Conservation (phyloP, 1,139 yeast species). For the Sporopachydermia cereana region DNA sequence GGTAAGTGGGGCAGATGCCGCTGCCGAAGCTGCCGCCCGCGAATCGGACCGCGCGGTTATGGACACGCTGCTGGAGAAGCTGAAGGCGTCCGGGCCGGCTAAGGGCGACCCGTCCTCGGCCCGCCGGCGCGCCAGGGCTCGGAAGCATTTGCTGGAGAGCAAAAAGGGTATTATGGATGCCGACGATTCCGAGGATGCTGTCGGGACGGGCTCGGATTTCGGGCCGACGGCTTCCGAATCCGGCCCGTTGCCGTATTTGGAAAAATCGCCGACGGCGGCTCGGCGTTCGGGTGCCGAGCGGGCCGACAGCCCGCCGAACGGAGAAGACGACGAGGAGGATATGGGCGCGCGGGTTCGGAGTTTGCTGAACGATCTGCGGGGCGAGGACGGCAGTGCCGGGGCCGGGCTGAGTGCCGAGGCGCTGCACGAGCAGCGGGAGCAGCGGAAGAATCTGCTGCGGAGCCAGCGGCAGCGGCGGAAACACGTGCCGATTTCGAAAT, state of each 20-base stretch:
- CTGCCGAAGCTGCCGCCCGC: slow-evolving; percentile 14
- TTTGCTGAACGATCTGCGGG: slow-evolving; percentile 45
- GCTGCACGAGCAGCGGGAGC: not conserved
- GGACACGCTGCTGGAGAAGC: slow-evolving; percentile 60
- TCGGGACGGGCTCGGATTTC: not conserved
- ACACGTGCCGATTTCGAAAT: not conserved
- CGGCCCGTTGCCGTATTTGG: not conserved
- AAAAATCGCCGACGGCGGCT: not conserved
- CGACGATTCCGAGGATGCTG: slow-evolving; percentile 9
- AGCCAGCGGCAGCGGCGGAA: not conserved
- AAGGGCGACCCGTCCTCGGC: slow-evolving; percentile 73
- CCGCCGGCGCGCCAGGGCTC: slow-evolving; percentile 67
- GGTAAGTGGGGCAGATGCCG: slow-evolving; percentile 15
- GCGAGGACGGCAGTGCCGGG: slow-evolving; percentile 15
- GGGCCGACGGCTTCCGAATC: not conserved
- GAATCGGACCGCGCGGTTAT: slow-evolving; percentile 36
- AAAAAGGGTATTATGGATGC: slow-evolving; percentile 19
- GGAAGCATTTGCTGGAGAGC: slow-evolving; percentile 42
- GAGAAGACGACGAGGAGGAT: slow-evolving; percentile 34
- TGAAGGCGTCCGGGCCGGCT: slow-evolving; percentile 61
- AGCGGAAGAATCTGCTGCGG: slow-evolving; percentile 1
- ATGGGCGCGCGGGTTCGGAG: slow-evolving; percentile 50
- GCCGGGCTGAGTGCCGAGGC: not conserved
- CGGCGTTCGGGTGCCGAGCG: too few species aligned
- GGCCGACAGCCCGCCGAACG: too few species aligned